Evolutionary conservation across 2,329 filamentous ascomycete genomes (phyloP).

Genomic region (Albophoma yamanashiensis): DNA sequence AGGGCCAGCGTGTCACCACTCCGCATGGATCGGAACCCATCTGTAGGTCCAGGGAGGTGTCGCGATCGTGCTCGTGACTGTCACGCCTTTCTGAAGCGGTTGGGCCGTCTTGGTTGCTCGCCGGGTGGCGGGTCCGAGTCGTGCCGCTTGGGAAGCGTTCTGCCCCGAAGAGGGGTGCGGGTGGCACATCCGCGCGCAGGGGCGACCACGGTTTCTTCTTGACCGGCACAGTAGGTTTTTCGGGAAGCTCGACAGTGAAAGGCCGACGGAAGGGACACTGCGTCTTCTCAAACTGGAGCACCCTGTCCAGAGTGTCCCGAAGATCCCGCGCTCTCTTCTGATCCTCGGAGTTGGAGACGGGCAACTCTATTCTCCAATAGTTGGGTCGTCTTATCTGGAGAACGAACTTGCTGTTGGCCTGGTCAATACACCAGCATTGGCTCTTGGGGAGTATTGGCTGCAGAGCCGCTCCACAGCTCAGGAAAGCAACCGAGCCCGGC

Average conservation of each 20-base stretch:
- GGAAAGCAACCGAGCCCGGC: conserved; percentile 74
- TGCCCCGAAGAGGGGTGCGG: neutral
- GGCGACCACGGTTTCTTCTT: conserved; percentile 62
- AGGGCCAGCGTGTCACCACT: neutral
- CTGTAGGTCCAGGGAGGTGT: neutral
- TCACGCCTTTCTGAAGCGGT: neutral
- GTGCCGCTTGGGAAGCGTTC: neutral
- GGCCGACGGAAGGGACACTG: conserved; percentile 72
- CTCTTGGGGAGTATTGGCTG: conserved; percentile 83
- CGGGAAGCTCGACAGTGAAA: conserved; percentile 65
- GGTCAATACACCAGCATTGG: conserved; percentile 89
- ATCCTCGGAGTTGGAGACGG: conserved; percentile 38
- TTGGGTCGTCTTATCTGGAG: conserved; percentile 72
- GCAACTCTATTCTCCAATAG: conserved; percentile 86
- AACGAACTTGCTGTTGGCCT: conserved; percentile 71
- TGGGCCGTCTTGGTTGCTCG: neutral
- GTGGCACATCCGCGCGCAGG: neutral
- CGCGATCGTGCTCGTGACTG: neutral
- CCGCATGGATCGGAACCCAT: neutral
- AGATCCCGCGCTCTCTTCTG: conserved; percentile 53
- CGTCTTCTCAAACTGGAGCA: conserved; percentile 80
- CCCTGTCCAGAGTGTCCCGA: conserved; percentile 56
- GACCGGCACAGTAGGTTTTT: conserved; percentile 52
- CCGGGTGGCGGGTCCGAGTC: neutral
- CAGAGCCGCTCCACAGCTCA: conserved; percentile 74